Base-by-base conservation (phyloP, 2,329 filamentous ascomycete species). In the Coniochaeta pulveracea region DNA sequence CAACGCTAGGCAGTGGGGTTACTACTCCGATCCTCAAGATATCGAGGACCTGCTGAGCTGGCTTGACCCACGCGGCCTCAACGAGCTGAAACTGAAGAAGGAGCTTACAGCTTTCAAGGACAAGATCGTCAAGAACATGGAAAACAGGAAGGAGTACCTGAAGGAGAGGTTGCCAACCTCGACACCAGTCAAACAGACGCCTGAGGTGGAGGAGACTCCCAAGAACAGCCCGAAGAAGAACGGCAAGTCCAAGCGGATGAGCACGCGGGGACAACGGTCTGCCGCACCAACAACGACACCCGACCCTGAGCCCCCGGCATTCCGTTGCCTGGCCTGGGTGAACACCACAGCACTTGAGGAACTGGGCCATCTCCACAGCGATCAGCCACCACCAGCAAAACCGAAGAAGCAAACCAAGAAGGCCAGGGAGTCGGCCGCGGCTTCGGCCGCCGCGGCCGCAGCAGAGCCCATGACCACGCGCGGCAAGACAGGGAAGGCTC, bases 81-180 rank as follows among this genome's bases (percentile, higher is more conserved):
- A 93, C 42, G 91, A 98, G 58, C 61, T 81, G 41, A 88, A 85
- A 50, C 66, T 98, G 32, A 76, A 81, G 39, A 96, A 95, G 57
- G 89, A 96, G 54, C 69, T 98, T 4, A 63, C 80, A 33, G 60
- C 67, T 14, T 93, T 80, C 60, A 78, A 76, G 33, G 78, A 88
- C 25, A 74, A 76, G 47, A 93, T 95, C 41, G 62, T 69, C 16
- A 69, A 71, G 40, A 76, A 86, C 48, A 95, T 95, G 88, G 66
- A 78, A 46, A 80, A 78, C 48, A 79, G 93, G 40, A 75, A 75
- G 40, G 64, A 70, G 42, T 93, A 94, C 47, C 66, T 93, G 35
- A 59, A 63, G 10, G n/a, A n/a, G n/a, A n/a, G n/a, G 58, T 71
- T 19, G 51, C 57, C 1, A 19, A 40, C 53, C 10, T 54, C 61